Evolutionary conservation across 1,284 basidiomycete genomes (phyloP).

Genomic region (Puccinia polysora): DNA sequence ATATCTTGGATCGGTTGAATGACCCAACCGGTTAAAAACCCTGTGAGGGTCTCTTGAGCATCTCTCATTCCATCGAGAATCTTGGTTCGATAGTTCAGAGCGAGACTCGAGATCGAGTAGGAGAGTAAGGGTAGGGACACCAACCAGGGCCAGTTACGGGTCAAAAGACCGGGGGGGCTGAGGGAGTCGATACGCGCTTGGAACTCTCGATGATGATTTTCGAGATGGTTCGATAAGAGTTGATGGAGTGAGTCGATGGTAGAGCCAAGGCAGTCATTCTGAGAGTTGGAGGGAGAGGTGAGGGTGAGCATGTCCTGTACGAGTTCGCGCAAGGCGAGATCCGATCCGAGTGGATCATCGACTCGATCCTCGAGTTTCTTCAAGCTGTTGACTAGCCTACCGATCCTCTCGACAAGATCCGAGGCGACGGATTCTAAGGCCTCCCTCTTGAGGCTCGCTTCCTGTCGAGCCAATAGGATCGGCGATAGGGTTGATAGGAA

Average conservation of each 20-base stretch:
- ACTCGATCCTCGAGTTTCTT: slow-evolving; percentile 7
- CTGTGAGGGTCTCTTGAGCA: slow-evolving; percentile 64
- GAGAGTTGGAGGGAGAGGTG: neutral
- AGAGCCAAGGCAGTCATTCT: neutral
- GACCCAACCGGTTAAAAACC: slow-evolving; percentile 80
- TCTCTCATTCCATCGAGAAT: slow-evolving; percentile 20
- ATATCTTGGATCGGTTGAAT: slow-evolving; percentile 79
- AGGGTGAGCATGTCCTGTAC: slow-evolving; percentile 13
- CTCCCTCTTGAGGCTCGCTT: slow-evolving; percentile 21
- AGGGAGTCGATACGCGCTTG: neutral
- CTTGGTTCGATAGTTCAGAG: slow-evolving; percentile 10
- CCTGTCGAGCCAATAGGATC: slow-evolving; percentile 22
- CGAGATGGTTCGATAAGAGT: slow-evolving; percentile 15
- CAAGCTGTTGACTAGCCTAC: slow-evolving; percentile 7
- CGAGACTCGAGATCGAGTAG: slow-evolving; percentile 15
- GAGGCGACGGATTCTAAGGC: slow-evolving; percentile 2
- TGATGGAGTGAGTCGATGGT: slow-evolving; percentile 16
- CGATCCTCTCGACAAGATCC: slow-evolving; percentile 30
- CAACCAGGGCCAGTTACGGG: slow-evolving; percentile 30
- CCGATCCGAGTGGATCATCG: neutral
- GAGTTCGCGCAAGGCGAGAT: slow-evolving; percentile 1
- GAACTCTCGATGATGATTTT: neutral
- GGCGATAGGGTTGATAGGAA: slow-evolving; percentile 29
- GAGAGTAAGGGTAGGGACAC: slow-evolving; percentile 21
- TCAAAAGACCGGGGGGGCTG: slow-evolving; percentile 16